phyloP scores from a whole-genome alignment of 176 grass and related monocot species.

The Coix lacrymajobi region DNA sequence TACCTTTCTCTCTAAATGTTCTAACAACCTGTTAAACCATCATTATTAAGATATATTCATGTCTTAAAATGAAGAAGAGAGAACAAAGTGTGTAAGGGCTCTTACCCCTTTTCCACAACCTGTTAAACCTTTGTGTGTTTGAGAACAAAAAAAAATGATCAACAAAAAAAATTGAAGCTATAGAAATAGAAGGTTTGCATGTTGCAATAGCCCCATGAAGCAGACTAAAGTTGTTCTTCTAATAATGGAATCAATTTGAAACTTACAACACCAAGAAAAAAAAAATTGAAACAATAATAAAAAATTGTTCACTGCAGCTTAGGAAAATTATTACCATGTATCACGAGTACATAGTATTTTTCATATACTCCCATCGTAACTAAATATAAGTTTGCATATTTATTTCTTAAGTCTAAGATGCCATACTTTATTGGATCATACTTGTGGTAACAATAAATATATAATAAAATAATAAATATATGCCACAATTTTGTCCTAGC shows the following conservation, averaged over 20 bases:
- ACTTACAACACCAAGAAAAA: not conserved
- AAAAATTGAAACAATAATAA: not conserved
- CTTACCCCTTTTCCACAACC: no score
- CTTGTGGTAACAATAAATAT: no score
- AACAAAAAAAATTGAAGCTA: no score
- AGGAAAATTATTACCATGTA: not conserved
- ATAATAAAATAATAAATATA: no score
- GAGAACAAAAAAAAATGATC: no score
- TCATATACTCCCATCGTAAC: not conserved
- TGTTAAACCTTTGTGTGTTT: no score
- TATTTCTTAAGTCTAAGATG: no score
- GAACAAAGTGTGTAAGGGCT: not conserved
- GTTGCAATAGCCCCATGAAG: not conserved
- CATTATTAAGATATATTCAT: slow-evolving; percentile 11
- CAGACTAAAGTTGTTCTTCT: not conserved
- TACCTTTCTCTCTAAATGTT: slow-evolving; percentile 83
- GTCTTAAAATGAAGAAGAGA: not conserved
- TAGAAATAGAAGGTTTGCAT: not conserved
- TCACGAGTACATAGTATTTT: not conserved
- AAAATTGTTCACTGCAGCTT: not conserved
- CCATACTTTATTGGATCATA: no score
- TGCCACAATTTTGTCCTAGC: no score
- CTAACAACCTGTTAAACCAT: slow-evolving; percentile 47
- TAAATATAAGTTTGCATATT: not conserved
- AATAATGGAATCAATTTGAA: not conserved